Evolutionary conservation across 768 basidiomycete species (phyloP), one percentile per base, ranked within the genome.

Genomic region (Gyrodon lividus): DNA sequence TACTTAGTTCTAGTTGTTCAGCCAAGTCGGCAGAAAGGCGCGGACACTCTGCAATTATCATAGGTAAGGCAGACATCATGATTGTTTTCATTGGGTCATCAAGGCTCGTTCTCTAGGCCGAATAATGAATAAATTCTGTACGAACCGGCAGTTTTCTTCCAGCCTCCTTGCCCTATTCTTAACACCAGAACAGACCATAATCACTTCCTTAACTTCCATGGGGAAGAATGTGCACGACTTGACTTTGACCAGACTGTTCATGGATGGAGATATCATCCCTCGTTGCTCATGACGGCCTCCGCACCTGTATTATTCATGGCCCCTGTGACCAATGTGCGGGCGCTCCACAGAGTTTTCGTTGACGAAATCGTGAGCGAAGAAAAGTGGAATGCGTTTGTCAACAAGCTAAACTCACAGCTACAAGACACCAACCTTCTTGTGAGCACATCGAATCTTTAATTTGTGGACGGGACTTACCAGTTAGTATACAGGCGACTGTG

Each of bases 401-500:
- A 48, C 10, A 74, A 74, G 28, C 59, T 83, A 24, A 74, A 70
- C 23, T 68, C 70, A 7, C 77, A 85, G 53, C 78, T 80, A 72
- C 69, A 77, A 54, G 77, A 78, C 49, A 75, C 79, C 39, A 78
- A 75, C 42, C 75, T 82, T 23, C 75, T 78, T 48, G 84, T 84
- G 50, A 46, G 79, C 51, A 42, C 9, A 35, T 13, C 7, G 34
- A 28, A 16, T 26, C 8, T 8, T 14, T 2, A 6, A 26, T n/a
- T 45, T 3, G 3, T 20, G n/a, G 17, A 7, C 1, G 10, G 10
- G 14, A 38, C 16, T 47, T 13, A 50, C 28, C 13, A 3, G 26
- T 19, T 6, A 1, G n/a, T 2, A 14, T 47, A 4, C 40, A 84
- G 82, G 76, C 75, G 1, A 81, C 80, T 1, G 81, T 85, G 2